Conservation (phyloP, 2,329 filamentous ascomycete genomes). For the Fusarium falciforme region DNA sequence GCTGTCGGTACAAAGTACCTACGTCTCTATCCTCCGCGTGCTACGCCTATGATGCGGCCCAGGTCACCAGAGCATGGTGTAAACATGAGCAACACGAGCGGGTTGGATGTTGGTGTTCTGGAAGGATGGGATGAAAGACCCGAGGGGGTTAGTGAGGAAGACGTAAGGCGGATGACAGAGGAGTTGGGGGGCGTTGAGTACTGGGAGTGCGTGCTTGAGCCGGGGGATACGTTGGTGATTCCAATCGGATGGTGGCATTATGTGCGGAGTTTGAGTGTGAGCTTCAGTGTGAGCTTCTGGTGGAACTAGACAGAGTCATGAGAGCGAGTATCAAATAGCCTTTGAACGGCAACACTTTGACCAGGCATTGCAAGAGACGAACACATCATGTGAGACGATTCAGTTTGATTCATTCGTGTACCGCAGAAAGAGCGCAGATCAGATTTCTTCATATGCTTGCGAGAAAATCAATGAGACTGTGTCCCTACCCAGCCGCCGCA, state of each 20-base stretch:
- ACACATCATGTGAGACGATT: background rate
- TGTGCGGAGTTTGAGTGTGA: slow-evolving; percentile 84
- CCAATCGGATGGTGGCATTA: slow-evolving; percentile 99
- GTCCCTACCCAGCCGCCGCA: slow-evolving; percentile 26
- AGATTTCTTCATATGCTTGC: background rate
- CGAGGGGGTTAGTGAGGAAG: slow-evolving; percentile 43
- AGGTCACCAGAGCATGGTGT: slow-evolving; percentile 75
- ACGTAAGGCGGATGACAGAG: slow-evolving; percentile 52
- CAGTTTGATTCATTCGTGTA: slow-evolving; percentile 1
- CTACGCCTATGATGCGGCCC: slow-evolving; percentile 69
- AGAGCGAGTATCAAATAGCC: background rate
- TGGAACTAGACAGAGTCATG: slow-evolving; percentile 68
- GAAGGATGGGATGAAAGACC: slow-evolving; percentile 67
- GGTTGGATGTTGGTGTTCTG: slow-evolving; percentile 78
- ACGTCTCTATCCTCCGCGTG: slow-evolving; percentile 81
- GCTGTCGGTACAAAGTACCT: slow-evolving; percentile 93
- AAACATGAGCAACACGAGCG: slow-evolving; percentile 92
- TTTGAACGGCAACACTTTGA: background rate
- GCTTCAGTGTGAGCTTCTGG: slow-evolving; percentile 98
- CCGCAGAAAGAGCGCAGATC: slow-evolving; percentile 16
- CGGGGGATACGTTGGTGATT: slow-evolving; percentile 89
- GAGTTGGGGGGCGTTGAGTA: slow-evolving; percentile 72
- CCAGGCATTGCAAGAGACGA: background rate
- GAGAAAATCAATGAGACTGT: background rate
- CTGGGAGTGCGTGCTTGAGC: slow-evolving; percentile 80